A percentile compares a stretch with the other conserved stretches of the same genome.
Conservation (phyloP, 108 stramenopile genomes). For the Aurantiochytrium sp. region DNA sequence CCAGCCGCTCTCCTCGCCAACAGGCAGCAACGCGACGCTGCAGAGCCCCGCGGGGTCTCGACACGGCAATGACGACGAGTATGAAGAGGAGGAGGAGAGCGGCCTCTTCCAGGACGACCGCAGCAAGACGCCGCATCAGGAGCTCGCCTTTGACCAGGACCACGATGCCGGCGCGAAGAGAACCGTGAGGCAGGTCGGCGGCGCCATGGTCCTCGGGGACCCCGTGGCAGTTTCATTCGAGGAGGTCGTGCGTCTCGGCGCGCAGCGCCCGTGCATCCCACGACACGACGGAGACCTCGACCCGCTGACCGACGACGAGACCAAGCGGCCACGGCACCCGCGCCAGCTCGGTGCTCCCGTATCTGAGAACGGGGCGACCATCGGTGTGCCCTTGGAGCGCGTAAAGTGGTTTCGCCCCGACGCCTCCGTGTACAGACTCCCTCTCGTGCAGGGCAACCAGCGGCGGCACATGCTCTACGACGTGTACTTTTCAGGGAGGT, state of each 20-base stretch:
- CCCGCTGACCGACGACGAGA: too few species aligned
- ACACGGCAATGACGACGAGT: too few species aligned
- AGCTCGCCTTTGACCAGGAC: too few species aligned
- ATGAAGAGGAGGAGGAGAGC: too few species aligned
- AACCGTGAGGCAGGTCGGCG: background rate
- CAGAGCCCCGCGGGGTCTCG: too few species aligned
- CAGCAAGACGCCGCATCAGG: too few species aligned
- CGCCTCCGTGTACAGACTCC: background rate
- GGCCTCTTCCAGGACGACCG: too few species aligned
- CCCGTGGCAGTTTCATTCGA: slow-evolving; percentile 15
- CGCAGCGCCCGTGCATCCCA: background rate
- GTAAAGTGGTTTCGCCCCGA: background rate
- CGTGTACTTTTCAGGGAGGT: slow-evolving; percentile 4
- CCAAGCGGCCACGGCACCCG: too few species aligned
- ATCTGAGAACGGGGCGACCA: background rate
- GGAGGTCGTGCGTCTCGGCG: background rate
- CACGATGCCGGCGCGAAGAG: too few species aligned
- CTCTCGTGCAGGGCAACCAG: background rate
- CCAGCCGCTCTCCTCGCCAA: too few species aligned
- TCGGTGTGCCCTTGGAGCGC: background rate
- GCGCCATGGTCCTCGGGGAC: background rate
- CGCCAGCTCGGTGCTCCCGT: too few species aligned
- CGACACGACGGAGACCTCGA: background rate
- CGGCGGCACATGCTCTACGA: background rate
- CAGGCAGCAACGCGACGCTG: too few species aligned